These are phyloP conservation scores for Haplographium delicatum DNA, from an alignment of 495 filamentous ascomycete genomes.

Conservation along the genomic window DNA sequence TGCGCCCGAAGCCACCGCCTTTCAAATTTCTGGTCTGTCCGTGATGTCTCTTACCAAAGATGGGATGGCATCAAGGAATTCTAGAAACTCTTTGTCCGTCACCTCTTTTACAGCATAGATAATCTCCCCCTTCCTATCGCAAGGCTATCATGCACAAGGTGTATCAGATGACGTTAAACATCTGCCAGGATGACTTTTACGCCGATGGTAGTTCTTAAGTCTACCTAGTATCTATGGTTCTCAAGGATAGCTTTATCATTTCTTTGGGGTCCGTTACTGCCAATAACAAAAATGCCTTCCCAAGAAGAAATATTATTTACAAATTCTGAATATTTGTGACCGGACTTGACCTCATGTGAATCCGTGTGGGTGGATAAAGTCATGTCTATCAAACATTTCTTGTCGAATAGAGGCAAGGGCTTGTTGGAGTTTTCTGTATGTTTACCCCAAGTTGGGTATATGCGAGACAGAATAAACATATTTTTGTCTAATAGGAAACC, in stretches of 20 bases:
- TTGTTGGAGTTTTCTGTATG: background rate
- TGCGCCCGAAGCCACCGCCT: background rate
- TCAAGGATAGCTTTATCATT: conserved; percentile 44
- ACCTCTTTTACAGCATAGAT: background rate
- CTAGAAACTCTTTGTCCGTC: background rate
- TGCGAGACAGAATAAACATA: background rate
- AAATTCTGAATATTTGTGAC: conserved; percentile 66
- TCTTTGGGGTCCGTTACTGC: conserved; percentile 49
- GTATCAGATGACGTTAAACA: conserved; percentile 12
- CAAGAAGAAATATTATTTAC: conserved; percentile 62
- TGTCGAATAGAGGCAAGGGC: background rate
- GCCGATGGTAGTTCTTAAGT: conserved; percentile 37
- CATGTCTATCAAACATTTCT: background rate
- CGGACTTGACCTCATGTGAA: conserved; percentile 70
- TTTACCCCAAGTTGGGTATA: background rate
- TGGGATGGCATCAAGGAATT: background rate
- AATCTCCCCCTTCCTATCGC: background rate
- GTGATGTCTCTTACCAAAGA: background rate
- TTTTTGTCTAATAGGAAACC: conserved; percentile 35
- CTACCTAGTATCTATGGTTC: conserved; percentile 49
- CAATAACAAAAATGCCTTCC: conserved; percentile 55
- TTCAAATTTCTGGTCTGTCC: background rate
- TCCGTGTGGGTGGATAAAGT: conserved; percentile 26
- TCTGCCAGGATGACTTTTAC: background rate
- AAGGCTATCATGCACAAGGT: conserved; percentile 4